Evolutionary conservation across 305 asterid genomes (phyloP).

Genomic region (Fraxinus paxiana): DNA sequence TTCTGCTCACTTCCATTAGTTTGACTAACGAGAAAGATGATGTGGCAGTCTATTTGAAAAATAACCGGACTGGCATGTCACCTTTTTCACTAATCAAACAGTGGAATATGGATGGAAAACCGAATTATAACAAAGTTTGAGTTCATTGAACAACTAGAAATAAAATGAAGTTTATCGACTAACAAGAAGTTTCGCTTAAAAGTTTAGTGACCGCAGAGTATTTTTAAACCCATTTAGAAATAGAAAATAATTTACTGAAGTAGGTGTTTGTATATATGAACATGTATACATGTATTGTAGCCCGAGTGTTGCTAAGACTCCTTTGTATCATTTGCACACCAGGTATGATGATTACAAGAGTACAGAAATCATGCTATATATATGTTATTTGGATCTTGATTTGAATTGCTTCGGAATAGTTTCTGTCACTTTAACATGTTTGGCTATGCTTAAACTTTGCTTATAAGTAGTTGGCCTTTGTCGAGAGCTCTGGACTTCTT

Average conservation of each 20-base stretch:
- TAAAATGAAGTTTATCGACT: neutral
- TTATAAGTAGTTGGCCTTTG: neutral
- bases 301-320: neutral
- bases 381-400: slow-evolving; percentile 10
- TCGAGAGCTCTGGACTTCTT: neutral
- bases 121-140: neutral
- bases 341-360: slow-evolving; percentile 1
- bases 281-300: slow-evolving; percentile 7
- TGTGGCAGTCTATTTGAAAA: neutral
- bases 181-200: neutral
- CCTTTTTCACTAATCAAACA: neutral
- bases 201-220: neutral
- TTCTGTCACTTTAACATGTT: neutral
- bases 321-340: slow-evolving; percentile 5
- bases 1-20: neutral
- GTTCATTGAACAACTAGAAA: neutral
- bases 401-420: neutral
- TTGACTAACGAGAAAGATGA: neutral
- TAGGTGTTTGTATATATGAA: slow-evolving; percentile 30
- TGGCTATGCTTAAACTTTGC: neutral
- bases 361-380: slow-evolving; percentile 10
- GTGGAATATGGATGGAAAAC: neutral
- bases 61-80: neutral
- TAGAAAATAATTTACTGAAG: slow-evolving; percentile 2
- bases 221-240: slow-evolving; percentile 3